phyloP scores from a whole-genome alignment of 1,139 yeast species.

The Saccharomyces hybrid region DNA sequence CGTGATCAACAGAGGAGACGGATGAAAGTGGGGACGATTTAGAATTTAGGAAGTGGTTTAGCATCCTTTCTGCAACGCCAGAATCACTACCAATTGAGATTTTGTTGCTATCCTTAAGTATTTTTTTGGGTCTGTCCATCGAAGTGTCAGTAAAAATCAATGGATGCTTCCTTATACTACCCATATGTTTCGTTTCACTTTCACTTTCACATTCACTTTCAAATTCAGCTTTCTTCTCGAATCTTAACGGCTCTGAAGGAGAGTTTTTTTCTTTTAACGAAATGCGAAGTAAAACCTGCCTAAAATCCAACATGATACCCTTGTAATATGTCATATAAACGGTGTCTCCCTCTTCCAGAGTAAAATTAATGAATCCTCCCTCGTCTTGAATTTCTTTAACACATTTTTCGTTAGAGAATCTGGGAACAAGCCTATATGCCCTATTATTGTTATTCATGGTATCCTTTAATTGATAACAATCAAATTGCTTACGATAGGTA shows the following conservation, averaged over 20 bases:
- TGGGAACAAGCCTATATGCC: not conserved
- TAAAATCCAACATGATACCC: slow-evolving; percentile 50
- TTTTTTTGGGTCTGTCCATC: not conserved
- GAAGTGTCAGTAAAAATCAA: not conserved
- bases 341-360: slow-evolving; percentile 47
- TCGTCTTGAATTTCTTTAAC: slow-evolving; percentile 3
- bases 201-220: not conserved
- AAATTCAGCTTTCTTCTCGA: no score
- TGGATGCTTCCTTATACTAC: not conserved
- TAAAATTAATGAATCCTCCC: slow-evolving; percentile 39
- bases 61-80: not conserved
- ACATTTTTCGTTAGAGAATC: not conserved
- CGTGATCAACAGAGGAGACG: not conserved
- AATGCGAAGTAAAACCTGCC: slow-evolving; percentile 27
- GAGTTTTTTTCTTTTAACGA: not conserved
- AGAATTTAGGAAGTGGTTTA: not conserved
- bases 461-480: slow-evolving; percentile 15
- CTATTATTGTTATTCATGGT: slow-evolving; percentile 9
- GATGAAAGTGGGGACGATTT: not conserved
- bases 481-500: slow-evolving; percentile 24
- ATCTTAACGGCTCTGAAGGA: not conserved
- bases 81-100: not conserved
- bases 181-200: not conserved
- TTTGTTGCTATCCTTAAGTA: not conserved
- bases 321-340: slow-evolving; percentile 48